Evolutionary conservation across 768 basidiomycete species (phyloP), one percentile per base, ranked within the genome.

Genomic region (Clitopilus hobsonii): DNA sequence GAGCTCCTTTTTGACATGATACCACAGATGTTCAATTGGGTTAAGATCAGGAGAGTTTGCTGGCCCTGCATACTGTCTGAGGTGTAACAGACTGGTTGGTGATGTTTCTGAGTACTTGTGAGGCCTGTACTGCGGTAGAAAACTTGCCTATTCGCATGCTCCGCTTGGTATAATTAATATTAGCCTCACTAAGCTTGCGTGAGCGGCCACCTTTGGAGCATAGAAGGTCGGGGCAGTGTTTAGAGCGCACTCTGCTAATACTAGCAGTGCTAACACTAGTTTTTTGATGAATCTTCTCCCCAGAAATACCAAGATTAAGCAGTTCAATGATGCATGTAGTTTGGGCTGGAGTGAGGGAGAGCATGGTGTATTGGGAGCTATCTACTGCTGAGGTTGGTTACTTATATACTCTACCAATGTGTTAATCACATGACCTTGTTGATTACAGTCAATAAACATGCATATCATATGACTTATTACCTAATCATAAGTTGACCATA

Each of bases 11-110:
- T 54, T 30, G 29, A 30, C 29, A 30, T 30, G 29, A 30, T 30
- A 38, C 66, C 68, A 69, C 16, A 61, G 56, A 57, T 69, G 60
- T 55, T 69, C 64, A 28, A 69, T 69, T 50, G 60, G 60, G 54
- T 63, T 69, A 56, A 69, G 56, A 49, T 69, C 63, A n/a, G 65
- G 66, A 22, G 65, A 67, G 8, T 62, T 53, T 27, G 64, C 45
- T 30, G 29, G 29, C 28, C 28, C 28, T 38, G 4, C 36, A 13
- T 28, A 56, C 55, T 22, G 55, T 56, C 49, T 58, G 57, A 38
- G 53, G 11, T 16, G 57, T 29, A 29, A 58, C 16, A 47, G 51
- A 29, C n/a, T 58, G 49, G 55, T 58, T 58, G 53, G 48, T 56
- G 36, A 56, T 18, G 49, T 59, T n/a, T 36, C 51, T 2, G 51